These are phyloP conservation scores for Lactarius akahatsu DNA, from an alignment of 768 basidiomycete genomes.

Conservation along the genomic window DNA sequence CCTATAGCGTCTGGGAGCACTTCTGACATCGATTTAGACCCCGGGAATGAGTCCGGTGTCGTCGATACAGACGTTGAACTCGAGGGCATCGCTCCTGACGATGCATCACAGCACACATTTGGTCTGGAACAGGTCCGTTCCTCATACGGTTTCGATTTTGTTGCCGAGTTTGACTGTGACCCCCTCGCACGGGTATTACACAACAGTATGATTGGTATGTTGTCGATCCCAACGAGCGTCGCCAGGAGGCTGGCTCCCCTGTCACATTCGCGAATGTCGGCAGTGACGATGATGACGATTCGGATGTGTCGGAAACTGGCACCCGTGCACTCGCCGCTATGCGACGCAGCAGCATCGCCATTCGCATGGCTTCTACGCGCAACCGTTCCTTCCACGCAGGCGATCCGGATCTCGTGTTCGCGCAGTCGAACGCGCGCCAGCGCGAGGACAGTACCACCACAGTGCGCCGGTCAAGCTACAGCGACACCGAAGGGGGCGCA, in stretches of 20 bases:
- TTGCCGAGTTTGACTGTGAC: constrained; percentile 17
- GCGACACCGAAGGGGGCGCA: not conserved
- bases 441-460: constrained; percentile 22
- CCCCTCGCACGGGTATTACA: not conserved
- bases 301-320: constrained; percentile 22
- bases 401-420: not conserved
- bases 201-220: constrained; percentile 23
- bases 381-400: constrained; percentile 7
- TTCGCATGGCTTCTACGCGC: constrained; percentile 17
- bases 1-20: constrained; percentile 6
- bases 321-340: constrained; percentile 17
- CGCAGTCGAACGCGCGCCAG: constrained; percentile 3
- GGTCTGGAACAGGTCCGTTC: constrained; percentile 19
- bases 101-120: constrained; percentile 15
- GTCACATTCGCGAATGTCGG: constrained; percentile 20
- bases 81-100: not conserved
- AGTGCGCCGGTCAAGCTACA: constrained; percentile 15
- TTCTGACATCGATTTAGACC: constrained; percentile 23
- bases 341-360: constrained; percentile 24
- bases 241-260: constrained; percentile 22
- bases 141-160: not conserved
- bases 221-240: constrained; percentile 21
- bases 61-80: constrained; percentile 8
- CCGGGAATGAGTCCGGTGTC: constrained; percentile 6
- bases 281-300: constrained; percentile 23